phyloP scores from a whole-genome alignment of 495 filamentous ascomycete genomes.

The Friedmanniomyces simplex region DNA sequence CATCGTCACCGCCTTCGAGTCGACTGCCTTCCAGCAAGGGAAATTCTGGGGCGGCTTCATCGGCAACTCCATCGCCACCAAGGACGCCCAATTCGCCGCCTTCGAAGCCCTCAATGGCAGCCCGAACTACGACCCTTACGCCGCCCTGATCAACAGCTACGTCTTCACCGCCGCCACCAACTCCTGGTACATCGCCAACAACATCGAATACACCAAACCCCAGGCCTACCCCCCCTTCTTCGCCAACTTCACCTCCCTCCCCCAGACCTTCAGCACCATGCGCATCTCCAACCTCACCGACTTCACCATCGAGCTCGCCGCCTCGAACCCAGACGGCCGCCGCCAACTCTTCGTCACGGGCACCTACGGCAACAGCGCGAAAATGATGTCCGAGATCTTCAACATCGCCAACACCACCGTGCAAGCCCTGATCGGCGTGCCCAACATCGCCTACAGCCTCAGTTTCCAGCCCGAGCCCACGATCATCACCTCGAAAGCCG shows the following conservation, averaged over 20 bases:
- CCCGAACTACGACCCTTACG: neutral
- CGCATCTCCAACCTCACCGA: constrained; percentile 12
- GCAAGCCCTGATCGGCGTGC: constrained; percentile 20
- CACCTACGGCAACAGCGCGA: constrained; percentile 20
- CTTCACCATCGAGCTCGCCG: constrained; percentile 5
- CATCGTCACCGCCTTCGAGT: constrained; percentile 31
- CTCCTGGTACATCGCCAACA: neutral
- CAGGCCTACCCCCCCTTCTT: constrained; percentile 1
- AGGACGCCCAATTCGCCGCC: constrained; percentile 6
- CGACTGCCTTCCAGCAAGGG: constrained; percentile 18
- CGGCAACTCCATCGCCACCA: neutral
- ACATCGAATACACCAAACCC: constrained; percentile 3
- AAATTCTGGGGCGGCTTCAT: constrained; percentile 24
- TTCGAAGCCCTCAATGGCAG: neutral
- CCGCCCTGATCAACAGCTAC: neutral
- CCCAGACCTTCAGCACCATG: constrained; percentile 3
- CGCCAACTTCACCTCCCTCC: constrained; percentile 6
- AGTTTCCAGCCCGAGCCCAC: constrained; percentile 29
- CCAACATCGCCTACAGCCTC: constrained; percentile 22
- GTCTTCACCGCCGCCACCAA: neutral
- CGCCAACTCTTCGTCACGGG: constrained; percentile 22
- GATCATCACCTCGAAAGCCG: constrained; percentile 25
- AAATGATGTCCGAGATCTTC: constrained; percentile 23
- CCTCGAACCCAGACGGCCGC: constrained; percentile 9
- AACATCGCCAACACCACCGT: constrained; percentile 23